Evolutionary conservation across 345 rosid genomes (phyloP), one percentile per base, ranked within the genome.

Genomic region (Passiflora organensis): DNA sequence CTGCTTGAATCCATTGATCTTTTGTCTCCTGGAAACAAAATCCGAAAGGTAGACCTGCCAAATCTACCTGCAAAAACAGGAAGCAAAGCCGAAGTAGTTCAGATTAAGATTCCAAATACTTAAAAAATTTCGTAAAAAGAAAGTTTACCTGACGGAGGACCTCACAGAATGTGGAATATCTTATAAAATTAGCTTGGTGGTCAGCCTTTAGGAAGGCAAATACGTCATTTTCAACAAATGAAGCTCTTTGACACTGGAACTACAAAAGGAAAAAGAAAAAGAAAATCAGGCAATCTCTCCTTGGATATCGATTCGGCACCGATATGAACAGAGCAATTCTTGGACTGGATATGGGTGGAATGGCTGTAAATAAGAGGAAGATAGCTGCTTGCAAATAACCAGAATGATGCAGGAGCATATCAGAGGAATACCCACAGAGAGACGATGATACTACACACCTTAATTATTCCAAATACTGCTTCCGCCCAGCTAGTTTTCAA

Each of bases 401-500:
- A 3, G 8, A 28, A 28, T 28, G 34, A 28, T 28, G 34, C 5
- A 28, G 8, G 8, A 28, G 34, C 34, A 28, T 3, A 28, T 8
- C 3, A 28, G 34, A 8, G 34, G 8, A 28, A 28, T n/a, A n/a
- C n/a, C n/a, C n/a, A n/a, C n/a, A n/a, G n/a, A 28, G 34, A 28
- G 3, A 28, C 34, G 34, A 28, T 2, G 8, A 28, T 2, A 28
- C 34, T 28, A 58, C 76, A 66, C 51, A 83, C 95, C 83, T 81
- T 86, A 55, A 81, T 71, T 48, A 81, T 80, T 51, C 95, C 79
- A 70, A 83, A 78, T 53, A 72, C 81, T 63, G 86, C 86, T 78
- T 81, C 86, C 39, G 75, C 75, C 88, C 95, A 83, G 53, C 90
- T 81, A 49, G 73, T 69, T 68, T 80, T 76, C 56, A 86, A 68